Evolutionary conservation across 2,329 filamentous ascomycete genomes (phyloP).

Genomic region (Pyrenophora graminea): DNA sequence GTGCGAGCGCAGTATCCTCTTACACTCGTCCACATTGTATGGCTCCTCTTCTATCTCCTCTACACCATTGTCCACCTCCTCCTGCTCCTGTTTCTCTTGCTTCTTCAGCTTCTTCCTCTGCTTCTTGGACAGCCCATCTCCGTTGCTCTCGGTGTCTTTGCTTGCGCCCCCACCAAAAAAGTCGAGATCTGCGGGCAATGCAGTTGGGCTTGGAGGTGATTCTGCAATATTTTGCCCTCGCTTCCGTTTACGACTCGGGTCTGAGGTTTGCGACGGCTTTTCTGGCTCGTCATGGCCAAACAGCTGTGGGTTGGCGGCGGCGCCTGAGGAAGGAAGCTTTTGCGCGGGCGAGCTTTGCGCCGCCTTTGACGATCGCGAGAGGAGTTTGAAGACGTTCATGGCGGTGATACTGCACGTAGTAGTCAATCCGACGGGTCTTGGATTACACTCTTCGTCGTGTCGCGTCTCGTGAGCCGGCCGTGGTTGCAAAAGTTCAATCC

Average conservation of each 20-base stretch:
- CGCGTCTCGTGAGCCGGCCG: not conserved
- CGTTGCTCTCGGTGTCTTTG: slow-evolving; percentile 12
- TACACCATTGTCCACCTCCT: slow-evolving; percentile 2
- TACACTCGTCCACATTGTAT: slow-evolving; percentile 72
- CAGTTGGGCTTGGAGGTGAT: not conserved
- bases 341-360: slow-evolving; percentile 46
- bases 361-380: slow-evolving; percentile 71
- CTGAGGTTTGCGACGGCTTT: slow-evolving; percentile 42
- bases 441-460: not conserved
- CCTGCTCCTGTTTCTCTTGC: slow-evolving; percentile 10
- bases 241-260: slow-evolving; percentile 50
- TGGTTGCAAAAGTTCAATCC: slow-evolving; percentile 24
- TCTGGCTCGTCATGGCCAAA: slow-evolving; percentile 54
- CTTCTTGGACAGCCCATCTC: slow-evolving; percentile 16
- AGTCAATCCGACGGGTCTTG: not conserved
- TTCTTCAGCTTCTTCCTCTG: slow-evolving; percentile 21
- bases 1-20: slow-evolving; percentile 75
- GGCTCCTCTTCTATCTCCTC: slow-evolving; percentile 11
- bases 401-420: not conserved
- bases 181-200: slow-evolving; percentile 46
- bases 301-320: slow-evolving; percentile 68
- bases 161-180: slow-evolving; percentile 46
- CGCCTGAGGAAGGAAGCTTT: slow-evolving; percentile 68
- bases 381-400: slow-evolving; percentile 75
- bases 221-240: slow-evolving; percentile 34